Conservation (phyloP, 805 yeast genomes). For the Schwanniomyces sp. region DNA sequence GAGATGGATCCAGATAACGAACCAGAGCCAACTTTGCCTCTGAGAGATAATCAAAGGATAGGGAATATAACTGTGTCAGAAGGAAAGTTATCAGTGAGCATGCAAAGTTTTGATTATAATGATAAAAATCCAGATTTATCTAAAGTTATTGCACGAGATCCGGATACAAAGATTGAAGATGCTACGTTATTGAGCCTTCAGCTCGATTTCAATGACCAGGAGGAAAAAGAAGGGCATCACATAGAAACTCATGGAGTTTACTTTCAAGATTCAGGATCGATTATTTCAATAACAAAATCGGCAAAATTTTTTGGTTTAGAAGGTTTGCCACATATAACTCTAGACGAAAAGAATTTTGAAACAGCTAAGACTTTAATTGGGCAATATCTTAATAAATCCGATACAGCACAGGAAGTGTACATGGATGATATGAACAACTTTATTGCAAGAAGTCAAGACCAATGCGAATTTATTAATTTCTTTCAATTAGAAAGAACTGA, state of each 20-base stretch:
- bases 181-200: constrained; percentile 33
- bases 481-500: constrained; percentile 68
- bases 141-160: constrained; percentile 8
- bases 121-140: constrained; percentile 18
- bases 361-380: constrained; percentile 44
- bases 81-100: constrained; percentile 25
- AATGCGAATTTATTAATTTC: constrained; percentile 72
- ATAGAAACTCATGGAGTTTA: constrained; percentile 61
- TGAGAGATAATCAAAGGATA: constrained; percentile 6
- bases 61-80: constrained; percentile 29
- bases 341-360: constrained; percentile 42
- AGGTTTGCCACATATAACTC: constrained; percentile 58
- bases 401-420: constrained; percentile 36
- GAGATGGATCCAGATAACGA: constrained; percentile 26
- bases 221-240: constrained; percentile 49
- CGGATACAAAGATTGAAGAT: constrained; percentile 20
- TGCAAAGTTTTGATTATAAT: constrained; percentile 23
- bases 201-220: constrained; percentile 37
- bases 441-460: constrained; percentile 31
- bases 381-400: constrained; percentile 44
- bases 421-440: constrained; percentile 36
- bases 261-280: constrained; percentile 64
- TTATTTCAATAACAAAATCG: constrained; percentile 57
- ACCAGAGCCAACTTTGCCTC: constrained; percentile 12
- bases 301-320: constrained; percentile 65